A percentile compares a stretch with the other conserved stretches of the same genome.
Evolutionary conservation across 2,329 filamentous ascomycete species (phyloP).

Genomic region (Onygenales sp.): DNA sequence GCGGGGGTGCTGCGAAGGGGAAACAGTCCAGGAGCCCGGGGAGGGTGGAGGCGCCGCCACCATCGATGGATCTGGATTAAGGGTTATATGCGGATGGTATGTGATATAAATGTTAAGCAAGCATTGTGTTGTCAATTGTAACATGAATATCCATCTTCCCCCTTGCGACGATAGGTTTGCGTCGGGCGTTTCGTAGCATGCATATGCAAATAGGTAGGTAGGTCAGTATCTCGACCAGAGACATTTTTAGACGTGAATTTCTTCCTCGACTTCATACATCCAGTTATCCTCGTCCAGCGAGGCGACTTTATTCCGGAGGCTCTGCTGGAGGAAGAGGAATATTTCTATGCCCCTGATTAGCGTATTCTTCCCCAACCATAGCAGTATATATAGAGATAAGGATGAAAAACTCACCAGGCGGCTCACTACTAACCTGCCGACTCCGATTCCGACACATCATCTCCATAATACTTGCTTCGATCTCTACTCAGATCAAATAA

Average conservation of each 20-base stretch:
- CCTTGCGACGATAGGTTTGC: neutral
- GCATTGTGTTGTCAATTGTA: neutral
- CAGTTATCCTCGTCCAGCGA: slow-evolving; percentile 74
- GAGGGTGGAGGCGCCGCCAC: slow-evolving; percentile 38
- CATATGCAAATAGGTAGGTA: neutral
- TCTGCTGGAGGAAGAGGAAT: slow-evolving; percentile 58
- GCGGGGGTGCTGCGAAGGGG: slow-evolving; percentile 31
- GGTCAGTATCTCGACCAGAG: neutral
- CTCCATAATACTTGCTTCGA: slow-evolving; percentile 37
- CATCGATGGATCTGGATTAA: slow-evolving; percentile 37
- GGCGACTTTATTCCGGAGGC: slow-evolving; percentile 61
- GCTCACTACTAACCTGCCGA: slow-evolving; percentile 49
- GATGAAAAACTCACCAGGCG: slow-evolving; percentile 46
- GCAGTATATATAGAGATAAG: neutral
- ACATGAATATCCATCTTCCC: neutral
- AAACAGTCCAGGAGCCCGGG: slow-evolving; percentile 27
- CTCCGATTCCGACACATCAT: slow-evolving; percentile 25
- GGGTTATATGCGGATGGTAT: neutral
- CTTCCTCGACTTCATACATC: slow-evolving; percentile 73
- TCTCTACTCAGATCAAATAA: slow-evolving; percentile 23
- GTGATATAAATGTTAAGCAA: neutral
- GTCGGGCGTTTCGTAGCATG: neutral
- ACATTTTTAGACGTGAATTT: slow-evolving; percentile 21
- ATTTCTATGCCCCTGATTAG: slow-evolving; percentile 46
- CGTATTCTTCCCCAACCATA: slow-evolving; percentile 9